Base-by-base conservation (phyloP, 495 filamentous ascomycete genomes). In the Peziza echinospora region DNA sequence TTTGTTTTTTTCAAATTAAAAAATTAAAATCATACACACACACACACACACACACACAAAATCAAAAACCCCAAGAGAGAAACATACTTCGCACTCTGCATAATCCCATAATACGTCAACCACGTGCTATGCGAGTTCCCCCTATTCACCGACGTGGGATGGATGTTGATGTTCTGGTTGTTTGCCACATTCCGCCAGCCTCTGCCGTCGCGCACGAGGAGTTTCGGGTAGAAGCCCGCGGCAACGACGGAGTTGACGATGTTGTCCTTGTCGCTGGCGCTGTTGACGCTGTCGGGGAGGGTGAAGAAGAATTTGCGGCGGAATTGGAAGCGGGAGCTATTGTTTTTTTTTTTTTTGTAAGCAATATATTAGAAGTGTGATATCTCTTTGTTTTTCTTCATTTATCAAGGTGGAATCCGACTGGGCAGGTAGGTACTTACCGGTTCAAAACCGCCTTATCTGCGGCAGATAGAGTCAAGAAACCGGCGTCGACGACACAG, bases 151-250 rank as follows among this genome's bases (percentile, higher is more conserved):
- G 83, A 89, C 11, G 74, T 79, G 0, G 84, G 82, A 56, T 89
- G 82, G 7, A 96, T 59, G 44, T 72, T 79, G 47, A 94, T 84
- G 37, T 69, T 68, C 56, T 94, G 86, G 62, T 86, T 34, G 60
- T 93, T 94, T 19, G 78, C 71, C 21, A 92, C 72, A 48, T 93
- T 94, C 39, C 83, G 74, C 71, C 86, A 84, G 16, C 84, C 83
- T 62, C 84, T 91, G 28, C 82, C 84, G 40, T 96, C 85, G 45
- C 77, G 76, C 7, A 76, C 72, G 7, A 94, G 66, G 1, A 97
- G 73, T 54, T 93, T 94, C 2, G 89, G 89, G 54, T 97, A 93
- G 66, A 97, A 93, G 43, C 80, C 82, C 72, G 80, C 87, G 0
- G 84, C 81, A 45, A 93, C 77, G 26, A 91, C 80, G 0, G 84